These are phyloP conservation scores for Smithsoniella earleae DNA, from an alignment of 163 green algal genomes.

Conservation along the genomic window DNA sequence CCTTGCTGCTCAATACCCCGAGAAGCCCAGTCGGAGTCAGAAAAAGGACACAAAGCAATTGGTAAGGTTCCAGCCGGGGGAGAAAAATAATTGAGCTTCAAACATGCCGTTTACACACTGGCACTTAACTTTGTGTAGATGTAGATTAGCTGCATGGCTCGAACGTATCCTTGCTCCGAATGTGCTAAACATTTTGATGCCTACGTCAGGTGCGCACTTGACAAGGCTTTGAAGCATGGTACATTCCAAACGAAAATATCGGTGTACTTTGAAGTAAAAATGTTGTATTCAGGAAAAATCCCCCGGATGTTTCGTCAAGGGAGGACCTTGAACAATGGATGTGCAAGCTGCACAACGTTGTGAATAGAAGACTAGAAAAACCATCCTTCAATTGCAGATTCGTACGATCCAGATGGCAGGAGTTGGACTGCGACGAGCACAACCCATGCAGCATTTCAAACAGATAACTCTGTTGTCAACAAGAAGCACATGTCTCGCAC, in stretches of 20 bases:
- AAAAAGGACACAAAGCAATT: slow-evolving; percentile 58
- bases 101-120: too few species aligned
- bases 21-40: slow-evolving; percentile 63
- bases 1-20: slow-evolving; percentile 76
- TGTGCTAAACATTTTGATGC: slow-evolving; percentile 74
- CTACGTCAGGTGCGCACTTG: slow-evolving; percentile 59
- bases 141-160: slow-evolving; percentile 55
- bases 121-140: too few species aligned
- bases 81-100: too few species aligned
- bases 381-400: slow-evolving; percentile 75
- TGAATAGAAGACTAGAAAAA: slow-evolving; percentile 72
- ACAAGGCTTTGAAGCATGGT: too few species aligned
- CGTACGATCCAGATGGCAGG: slow-evolving; percentile 55
- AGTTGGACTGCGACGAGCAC: slow-evolving; percentile 2
- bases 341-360: slow-evolving; percentile 75
- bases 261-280: too few species aligned
- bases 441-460: slow-evolving; percentile 4
- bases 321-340: slow-evolving; percentile 66
- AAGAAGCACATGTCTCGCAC: too few species aligned
- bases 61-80: too few species aligned
- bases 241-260: too few species aligned
- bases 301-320: slow-evolving; percentile 46
- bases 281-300: slow-evolving; percentile 46
- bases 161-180: slow-evolving; percentile 81
- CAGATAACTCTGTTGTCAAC: too few species aligned